Conservation (phyloP, 2,329 filamentous ascomycete species). For the Lasiodiplodia hormozganensis region DNA sequence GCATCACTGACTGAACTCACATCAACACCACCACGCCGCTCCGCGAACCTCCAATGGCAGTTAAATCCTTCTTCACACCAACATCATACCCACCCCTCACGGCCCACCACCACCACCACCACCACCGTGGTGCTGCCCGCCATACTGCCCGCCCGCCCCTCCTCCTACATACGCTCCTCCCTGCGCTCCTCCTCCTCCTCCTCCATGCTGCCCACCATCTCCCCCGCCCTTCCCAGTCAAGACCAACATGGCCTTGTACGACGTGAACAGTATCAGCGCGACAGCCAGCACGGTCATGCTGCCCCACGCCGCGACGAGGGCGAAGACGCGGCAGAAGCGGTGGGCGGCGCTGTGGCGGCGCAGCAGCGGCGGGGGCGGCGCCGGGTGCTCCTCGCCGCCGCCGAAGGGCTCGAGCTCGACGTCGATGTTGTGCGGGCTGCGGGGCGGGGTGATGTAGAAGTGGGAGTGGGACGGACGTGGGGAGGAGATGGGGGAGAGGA, state of each 20-base stretch:
- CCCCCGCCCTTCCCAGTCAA: neutral
- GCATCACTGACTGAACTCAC: neutral
- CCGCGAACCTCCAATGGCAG: too few species aligned
- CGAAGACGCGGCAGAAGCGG: conserved; percentile 21
- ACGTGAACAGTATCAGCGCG: conserved; percentile 7
- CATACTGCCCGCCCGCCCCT: neutral
- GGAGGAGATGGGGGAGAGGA: conserved; percentile 7
- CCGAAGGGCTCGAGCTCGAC: conserved; percentile 22
- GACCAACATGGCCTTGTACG: conserved; percentile 3
- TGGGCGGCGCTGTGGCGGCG: neutral
- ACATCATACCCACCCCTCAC: neutral
- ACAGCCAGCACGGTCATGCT: conserved; percentile 16
- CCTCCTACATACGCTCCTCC: neutral
- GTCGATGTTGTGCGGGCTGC: neutral
- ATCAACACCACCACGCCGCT: too few species aligned
- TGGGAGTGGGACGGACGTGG: neutral
- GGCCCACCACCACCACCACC: neutral
- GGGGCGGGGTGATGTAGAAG: neutral
- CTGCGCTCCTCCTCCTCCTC: neutral
- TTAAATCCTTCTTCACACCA: neutral
- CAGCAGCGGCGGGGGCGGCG: neutral
- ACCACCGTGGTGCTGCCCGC: too few species aligned
- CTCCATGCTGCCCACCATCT: neutral
- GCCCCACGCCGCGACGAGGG: conserved; percentile 15
- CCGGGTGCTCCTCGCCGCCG: conserved; percentile 4